phyloP scores from a whole-genome alignment of 192 early-diverging fungal species.

The Mortierella claussenii region DNA sequence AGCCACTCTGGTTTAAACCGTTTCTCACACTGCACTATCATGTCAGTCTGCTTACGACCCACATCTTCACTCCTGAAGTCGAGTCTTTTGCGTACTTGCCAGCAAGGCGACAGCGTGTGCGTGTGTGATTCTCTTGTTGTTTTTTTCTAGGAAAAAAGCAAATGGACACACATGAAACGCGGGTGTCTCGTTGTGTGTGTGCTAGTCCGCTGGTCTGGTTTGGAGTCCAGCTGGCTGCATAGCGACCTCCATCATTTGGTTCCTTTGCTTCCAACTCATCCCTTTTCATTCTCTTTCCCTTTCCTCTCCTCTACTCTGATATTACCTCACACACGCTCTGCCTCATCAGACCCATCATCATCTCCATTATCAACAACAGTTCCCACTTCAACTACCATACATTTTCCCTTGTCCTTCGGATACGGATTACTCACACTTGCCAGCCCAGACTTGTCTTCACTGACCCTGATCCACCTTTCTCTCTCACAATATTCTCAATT shows the following conservation, averaged over 20 bases:
- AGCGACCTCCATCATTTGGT: too few species aligned
- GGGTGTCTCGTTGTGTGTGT: slow-evolving; percentile 9
- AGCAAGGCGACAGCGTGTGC: too few species aligned
- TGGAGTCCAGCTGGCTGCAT: too few species aligned
- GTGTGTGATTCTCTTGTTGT: slow-evolving; percentile 1
- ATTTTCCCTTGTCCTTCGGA: too few species aligned
- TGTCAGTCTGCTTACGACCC: too few species aligned
- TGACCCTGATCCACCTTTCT: too few species aligned
- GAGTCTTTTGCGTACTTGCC: too few species aligned
- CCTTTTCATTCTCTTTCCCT: background rate
- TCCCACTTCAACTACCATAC: background rate
- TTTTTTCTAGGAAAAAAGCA: background rate
- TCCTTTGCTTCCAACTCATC: background rate
- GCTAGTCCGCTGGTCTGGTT: background rate
- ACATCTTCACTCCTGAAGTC: too few species aligned
- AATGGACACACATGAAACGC: slow-evolving; percentile 23
- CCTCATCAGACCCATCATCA: background rate
- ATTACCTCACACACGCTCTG: too few species aligned
- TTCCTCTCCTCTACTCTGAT: background rate
- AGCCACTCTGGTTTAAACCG: background rate
- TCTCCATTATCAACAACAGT: background rate
- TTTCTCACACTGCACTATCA: slow-evolving; percentile 4
- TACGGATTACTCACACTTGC: too few species aligned
- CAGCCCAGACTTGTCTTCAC: too few species aligned
- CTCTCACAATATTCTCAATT: too few species aligned